These are phyloP conservation scores for Phoma sp. DNA, from an alignment of 2,329 filamentous ascomycete species.

Conservation along the genomic window DNA sequence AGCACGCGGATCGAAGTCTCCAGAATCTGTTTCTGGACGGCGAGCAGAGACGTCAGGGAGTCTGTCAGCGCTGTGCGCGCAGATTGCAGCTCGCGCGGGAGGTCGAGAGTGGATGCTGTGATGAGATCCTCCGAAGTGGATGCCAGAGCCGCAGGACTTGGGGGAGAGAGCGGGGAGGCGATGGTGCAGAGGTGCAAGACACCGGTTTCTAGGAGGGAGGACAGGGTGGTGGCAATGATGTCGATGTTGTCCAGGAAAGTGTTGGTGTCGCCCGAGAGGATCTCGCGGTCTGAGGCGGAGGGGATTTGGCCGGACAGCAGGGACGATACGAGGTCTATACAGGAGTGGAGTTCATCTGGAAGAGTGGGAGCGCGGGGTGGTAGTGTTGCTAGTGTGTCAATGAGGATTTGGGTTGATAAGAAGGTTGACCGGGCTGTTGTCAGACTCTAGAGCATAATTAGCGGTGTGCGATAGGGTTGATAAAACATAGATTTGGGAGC, in stretches of 20 bases:
- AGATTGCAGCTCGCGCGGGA: constrained; percentile 34
- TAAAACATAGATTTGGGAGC: too few species aligned
- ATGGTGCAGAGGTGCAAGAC: constrained; percentile 43
- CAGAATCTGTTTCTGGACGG: constrained; percentile 46
- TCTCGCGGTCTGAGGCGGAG: constrained; percentile 41
- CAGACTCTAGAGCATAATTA: constrained; percentile 43
- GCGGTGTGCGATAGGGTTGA: neutral
- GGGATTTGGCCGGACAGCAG: constrained; percentile 47
- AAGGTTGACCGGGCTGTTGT: constrained; percentile 40
- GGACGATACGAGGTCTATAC: constrained; percentile 51
- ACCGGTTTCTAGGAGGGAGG: constrained; percentile 38
- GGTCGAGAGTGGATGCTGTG: constrained; percentile 16
- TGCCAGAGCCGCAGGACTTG: constrained; percentile 18
- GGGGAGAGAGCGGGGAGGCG: constrained; percentile 27
- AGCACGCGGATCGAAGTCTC: constrained; percentile 50
- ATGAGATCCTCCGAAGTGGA: constrained; percentile 17
- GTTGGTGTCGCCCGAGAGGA: constrained; percentile 49
- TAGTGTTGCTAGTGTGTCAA: constrained; percentile 42
- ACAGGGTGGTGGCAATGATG: constrained; percentile 43
- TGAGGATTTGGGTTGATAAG: constrained; percentile 44
- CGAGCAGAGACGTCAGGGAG: constrained; percentile 41
- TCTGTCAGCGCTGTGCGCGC: constrained; percentile 44
- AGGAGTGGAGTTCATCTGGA: constrained; percentile 51
- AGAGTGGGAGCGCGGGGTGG: constrained; percentile 44
- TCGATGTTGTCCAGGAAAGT: constrained; percentile 50